Conservation (phyloP, 2,329 filamentous ascomycete genomes). For the Xylaria sp. region DNA sequence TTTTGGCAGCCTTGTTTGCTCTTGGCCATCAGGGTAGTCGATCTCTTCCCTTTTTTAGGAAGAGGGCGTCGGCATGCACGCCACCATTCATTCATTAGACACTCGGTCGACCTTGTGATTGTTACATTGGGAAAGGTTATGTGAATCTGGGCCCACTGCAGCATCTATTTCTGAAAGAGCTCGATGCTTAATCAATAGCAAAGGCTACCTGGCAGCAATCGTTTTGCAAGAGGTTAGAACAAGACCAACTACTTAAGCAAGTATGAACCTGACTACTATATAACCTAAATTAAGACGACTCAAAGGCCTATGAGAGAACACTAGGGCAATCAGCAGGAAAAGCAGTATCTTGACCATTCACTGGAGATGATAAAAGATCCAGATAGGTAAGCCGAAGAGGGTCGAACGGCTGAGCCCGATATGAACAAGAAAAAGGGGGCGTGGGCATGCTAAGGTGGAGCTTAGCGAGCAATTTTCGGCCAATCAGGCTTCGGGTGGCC, state of each 20-base stretch:
- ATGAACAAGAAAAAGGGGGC: background rate
- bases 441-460: slow-evolving; percentile 14
- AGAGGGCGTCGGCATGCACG: slow-evolving; percentile 11
- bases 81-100: slow-evolving; percentile 13
- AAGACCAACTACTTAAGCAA: background rate
- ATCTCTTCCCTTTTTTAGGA: slow-evolving; percentile 17
- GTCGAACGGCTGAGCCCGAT: too few relatives aligned
- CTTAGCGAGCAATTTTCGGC: background rate
- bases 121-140: background rate
- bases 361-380: background rate
- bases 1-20: slow-evolving; percentile 13
- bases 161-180: background rate
- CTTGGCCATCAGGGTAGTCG: slow-evolving; percentile 7
- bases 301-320: too few relatives aligned
- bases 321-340: too few relatives aligned
- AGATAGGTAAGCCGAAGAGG: background rate
- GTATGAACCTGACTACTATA: background rate
- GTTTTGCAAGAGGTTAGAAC: background rate
- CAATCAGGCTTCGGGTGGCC: slow-evolving; percentile 19
- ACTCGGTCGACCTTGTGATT: slow-evolving; percentile 6
- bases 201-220: background rate
- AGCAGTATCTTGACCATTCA: background rate
- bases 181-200: slow-evolving; percentile 3
- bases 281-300: background rate
- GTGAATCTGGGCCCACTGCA: background rate